Evolutionary conservation across 441 rosid species (phyloP), one percentile per base, ranked within the genome.

Genomic region (Breynia disticha): DNA sequence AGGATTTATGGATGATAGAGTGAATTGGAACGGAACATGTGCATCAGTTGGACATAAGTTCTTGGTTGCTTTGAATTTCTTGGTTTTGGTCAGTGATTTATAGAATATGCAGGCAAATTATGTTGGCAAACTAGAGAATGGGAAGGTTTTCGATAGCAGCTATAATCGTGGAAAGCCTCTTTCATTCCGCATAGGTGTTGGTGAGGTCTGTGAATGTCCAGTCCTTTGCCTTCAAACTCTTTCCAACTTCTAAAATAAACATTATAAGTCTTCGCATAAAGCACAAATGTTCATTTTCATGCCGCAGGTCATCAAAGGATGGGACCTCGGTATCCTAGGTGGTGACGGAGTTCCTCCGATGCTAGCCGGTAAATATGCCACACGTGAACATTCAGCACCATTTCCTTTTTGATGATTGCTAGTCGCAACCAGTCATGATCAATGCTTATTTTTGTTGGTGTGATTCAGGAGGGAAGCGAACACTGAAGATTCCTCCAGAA

Each of bases 131-230:
- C 57, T 87, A 72, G 90, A 81, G 76, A 76, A 80, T 62, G 96
- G 97, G 44, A 87, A 65, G 73, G 74, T 90, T 15, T 90, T 90
- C 45, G 95, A 90, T 55, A 90, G 96, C 87, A 90, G 97, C 64
- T 87, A 90, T 66, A 77, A 77, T 37, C 73, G 96, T 1, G 96
- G 96, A 35, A 84, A 84, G 72, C 95, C 97, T 66, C 76, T 90
- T 41, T 68, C 86, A 13, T 87, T 87, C 51, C 80, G 82, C 1
- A 54, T 84, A 10, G 97, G 96, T 14, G 97, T 82, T 46, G 93
- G 95, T 18, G 90, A 87, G 95, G 97, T 84, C 73, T 50, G 56
- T 21, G 7, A 12, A 12, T 24, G 17, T 48, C 46, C 16, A 16
- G 16, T 46, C 15, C 22, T 49, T 49, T 48, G 24, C 24, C 15